These are phyloP conservation scores for Neonectria faginata DNA, from an alignment of 2,329 filamentous ascomycete species.

Conservation along the genomic window DNA sequence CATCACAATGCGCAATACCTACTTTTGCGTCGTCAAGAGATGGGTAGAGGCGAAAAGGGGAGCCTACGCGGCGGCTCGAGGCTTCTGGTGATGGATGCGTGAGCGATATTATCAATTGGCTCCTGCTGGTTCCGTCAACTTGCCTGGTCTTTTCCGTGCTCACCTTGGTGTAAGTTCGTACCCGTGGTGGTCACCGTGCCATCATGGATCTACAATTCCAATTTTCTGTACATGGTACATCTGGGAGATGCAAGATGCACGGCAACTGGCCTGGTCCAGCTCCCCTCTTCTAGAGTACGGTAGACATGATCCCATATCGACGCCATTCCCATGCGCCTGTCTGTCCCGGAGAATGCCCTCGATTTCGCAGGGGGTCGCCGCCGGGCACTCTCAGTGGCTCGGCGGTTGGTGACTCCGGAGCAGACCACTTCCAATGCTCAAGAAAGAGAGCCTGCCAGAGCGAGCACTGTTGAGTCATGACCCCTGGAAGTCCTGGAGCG, in stretches of 20 bases:
- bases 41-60: background rate
- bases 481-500: background rate
- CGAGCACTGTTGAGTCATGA: background rate
- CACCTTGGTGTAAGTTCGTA: background rate
- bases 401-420: constrained; percentile 20
- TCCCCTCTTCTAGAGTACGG: background rate
- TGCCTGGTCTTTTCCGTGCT: background rate
- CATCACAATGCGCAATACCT: constrained; percentile 6
- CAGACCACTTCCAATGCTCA: constrained; percentile 21
- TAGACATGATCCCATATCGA: background rate
- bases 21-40: background rate
- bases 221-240: background rate
- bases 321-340: constrained; percentile 5
- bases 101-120: background rate
- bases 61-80: background rate
- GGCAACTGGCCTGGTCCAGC: background rate
- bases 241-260: background rate
- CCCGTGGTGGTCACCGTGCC: too few species aligned
- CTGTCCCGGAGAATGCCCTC: constrained; percentile 14
- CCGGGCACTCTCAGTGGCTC: constrained; percentile 16
- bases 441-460: background rate
- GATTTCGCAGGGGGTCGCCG: background rate
- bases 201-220: background rate
- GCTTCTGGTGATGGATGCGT: background rate
- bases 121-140: background rate